Conservation (phyloP, 164 flowering plant species). For the Stephania yunnanensis region DNA sequence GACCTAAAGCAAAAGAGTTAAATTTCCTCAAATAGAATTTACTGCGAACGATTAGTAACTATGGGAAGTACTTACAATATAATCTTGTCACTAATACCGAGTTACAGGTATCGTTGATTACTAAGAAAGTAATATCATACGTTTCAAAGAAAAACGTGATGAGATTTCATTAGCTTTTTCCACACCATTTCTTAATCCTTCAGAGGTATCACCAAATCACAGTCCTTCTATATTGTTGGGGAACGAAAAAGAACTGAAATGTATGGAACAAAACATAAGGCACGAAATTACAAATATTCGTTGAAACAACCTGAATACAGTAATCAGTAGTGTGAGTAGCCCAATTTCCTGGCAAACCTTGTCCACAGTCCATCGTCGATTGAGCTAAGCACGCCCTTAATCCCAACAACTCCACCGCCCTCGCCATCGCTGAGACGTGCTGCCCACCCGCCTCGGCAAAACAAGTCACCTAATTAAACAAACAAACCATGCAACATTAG, state of each 20-base stretch:
- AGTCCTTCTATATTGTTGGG: too few relatives aligned
- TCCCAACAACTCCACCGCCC: constrained; percentile 72
- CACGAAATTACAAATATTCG: background rate
- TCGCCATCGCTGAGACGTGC: constrained; percentile 84
- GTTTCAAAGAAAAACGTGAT: too few relatives aligned
- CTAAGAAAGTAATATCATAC: too few relatives aligned
- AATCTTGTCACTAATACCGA: too few relatives aligned
- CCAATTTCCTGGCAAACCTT: constrained; percentile 75
- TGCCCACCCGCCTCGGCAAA: constrained; percentile 98
- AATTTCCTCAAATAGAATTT: too few relatives aligned
- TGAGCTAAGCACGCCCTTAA: constrained; percentile 73
- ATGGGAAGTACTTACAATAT: too few relatives aligned
- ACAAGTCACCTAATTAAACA: constrained; percentile 63
- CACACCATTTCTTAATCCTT: too few relatives aligned
- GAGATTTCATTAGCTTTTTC: too few relatives aligned
- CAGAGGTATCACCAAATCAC: too few relatives aligned
- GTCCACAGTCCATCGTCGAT: constrained; percentile 79
- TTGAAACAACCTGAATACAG: constrained; percentile 63
- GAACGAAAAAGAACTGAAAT: background rate
- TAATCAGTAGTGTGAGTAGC: constrained; percentile 47
- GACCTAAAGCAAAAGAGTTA: too few relatives aligned
- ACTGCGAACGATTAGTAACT: too few relatives aligned
- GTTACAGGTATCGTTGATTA: too few relatives aligned
- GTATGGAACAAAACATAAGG: background rate
- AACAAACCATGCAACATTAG: background rate